phyloP scores from a whole-genome alignment of 1,139 yeast genomes.

The Suhomyces anneliseae region DNA sequence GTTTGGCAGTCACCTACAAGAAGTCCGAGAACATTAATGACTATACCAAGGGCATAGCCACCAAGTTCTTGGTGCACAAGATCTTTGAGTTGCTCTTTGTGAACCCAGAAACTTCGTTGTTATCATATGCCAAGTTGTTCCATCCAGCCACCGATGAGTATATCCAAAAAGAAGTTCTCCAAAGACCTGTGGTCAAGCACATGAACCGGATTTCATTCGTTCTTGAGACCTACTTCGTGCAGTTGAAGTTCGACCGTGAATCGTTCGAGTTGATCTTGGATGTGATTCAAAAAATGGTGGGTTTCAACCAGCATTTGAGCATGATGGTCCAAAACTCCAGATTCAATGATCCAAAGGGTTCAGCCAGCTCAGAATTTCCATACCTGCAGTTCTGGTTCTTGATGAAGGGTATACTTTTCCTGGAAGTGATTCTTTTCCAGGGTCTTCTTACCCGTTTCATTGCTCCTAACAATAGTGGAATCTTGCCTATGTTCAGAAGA shows the following conservation, averaged over 20 bases:
- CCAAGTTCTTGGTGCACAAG: conserved; percentile 22
- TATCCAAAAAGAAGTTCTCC: conserved; percentile 19
- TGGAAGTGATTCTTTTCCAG: conserved; percentile 54
- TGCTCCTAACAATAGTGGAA: conserved; percentile 13
- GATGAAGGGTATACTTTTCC: conserved; percentile 49
- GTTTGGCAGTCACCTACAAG: conserved; percentile 33
- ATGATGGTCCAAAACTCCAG: conserved; percentile 24
- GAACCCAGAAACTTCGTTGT: conserved; percentile 11
- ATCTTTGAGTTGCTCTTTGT: conserved; percentile 26
- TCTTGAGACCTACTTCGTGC: conserved; percentile 35
- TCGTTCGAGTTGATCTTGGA: conserved; percentile 24
- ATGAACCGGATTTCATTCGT: conserved; percentile 50
- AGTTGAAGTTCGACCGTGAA: conserved; percentile 18
- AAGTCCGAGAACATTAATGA: conserved; percentile 23
- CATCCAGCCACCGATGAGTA: conserved; percentile 13
- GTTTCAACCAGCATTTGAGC: conserved; percentile 29
- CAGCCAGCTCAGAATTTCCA: conserved; percentile 14
- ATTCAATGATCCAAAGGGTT: conserved; percentile 20
- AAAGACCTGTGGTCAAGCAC: conserved; percentile 49
- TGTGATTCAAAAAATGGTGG: conserved; percentile 21
- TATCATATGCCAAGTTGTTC: conserved; percentile 23
- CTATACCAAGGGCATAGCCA: conserved; percentile 27
- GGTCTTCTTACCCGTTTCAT: conserved; percentile 50
- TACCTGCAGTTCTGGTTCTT: conserved; percentile 36
- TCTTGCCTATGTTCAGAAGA: conserved; percentile 11